Percentiles rank a stretch among this genome's conserved stretches.
Evolutionary conservation across 163 green algal species (phyloP).

Genomic region (Scenedesmus sp.): DNA sequence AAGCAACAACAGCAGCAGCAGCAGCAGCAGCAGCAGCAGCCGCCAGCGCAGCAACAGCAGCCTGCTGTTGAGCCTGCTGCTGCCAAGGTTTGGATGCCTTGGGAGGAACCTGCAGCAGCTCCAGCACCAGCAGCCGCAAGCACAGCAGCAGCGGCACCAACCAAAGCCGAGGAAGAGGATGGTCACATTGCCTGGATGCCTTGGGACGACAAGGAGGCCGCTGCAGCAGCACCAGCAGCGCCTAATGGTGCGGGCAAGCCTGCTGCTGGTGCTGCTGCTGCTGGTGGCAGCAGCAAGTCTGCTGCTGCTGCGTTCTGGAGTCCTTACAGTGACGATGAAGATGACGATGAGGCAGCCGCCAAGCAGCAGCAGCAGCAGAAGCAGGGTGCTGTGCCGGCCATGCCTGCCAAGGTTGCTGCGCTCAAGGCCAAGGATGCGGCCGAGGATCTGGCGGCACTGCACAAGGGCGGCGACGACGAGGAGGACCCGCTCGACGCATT

Average conservation of each 20-base stretch:
- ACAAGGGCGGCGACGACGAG: slow-evolving; percentile 69
- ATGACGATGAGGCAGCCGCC: slow-evolving; percentile 24
- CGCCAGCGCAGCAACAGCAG: slow-evolving; percentile 14
- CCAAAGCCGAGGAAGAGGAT: slow-evolving; percentile 27
- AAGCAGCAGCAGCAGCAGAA: slow-evolving; percentile 15
- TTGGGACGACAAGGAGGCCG: slow-evolving; percentile 21
- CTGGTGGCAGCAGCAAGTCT: not conserved
- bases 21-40: slow-evolving; percentile 19
- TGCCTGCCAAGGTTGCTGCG: slow-evolving; percentile 54
- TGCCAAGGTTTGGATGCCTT: slow-evolving; percentile 61
- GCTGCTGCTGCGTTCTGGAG: slow-evolving; percentile 17
- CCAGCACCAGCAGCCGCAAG: slow-evolving; percentile 21
- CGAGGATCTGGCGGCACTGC: slow-evolving; percentile 44
- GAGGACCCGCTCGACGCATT: slow-evolving; percentile 93
- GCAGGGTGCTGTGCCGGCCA: not conserved
- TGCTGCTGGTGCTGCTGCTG: slow-evolving; percentile 51
- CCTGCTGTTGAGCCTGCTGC: not conserved
- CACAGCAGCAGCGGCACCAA: not conserved
- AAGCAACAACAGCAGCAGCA: slow-evolving; percentile 29
- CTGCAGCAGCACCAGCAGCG: slow-evolving; percentile 28
- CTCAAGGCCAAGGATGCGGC: slow-evolving; percentile 52
- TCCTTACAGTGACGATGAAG: slow-evolving; percentile 41
- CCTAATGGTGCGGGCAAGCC: not conserved
- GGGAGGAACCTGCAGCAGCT: slow-evolving; percentile 64
- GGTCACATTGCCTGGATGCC: slow-evolving; percentile 30